phyloP scores from a whole-genome alignment of 306 rosid species.

The Comarum palustre region DNA sequence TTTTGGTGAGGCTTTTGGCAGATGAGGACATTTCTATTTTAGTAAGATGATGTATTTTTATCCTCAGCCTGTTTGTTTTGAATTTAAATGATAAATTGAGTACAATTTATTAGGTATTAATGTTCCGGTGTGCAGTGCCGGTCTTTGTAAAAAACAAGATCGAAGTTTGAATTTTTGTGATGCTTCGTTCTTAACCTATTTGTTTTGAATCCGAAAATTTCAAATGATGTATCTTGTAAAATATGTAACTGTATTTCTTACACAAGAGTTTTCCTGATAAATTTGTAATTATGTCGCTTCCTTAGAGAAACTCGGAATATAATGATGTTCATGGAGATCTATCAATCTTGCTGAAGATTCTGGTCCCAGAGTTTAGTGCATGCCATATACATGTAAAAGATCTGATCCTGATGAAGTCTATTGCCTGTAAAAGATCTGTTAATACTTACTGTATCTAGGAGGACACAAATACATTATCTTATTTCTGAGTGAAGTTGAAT shows the following conservation, averaged over 20 bases:
- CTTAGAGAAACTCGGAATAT: not conserved
- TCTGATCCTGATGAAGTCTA: not conserved
- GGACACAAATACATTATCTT: not conserved
- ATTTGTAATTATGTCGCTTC: not conserved
- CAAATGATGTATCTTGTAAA: not conserved
- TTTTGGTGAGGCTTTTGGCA: no score
- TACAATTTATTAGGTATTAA: no score
- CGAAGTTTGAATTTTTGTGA: not conserved
- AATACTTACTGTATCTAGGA: not conserved
- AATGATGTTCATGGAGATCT: not conserved
- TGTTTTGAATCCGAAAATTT: not conserved
- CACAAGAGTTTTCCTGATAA: not conserved
- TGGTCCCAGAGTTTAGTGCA: not conserved
- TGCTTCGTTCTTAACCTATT: not conserved
- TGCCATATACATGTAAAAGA: not conserved
- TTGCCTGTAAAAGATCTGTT: not conserved
- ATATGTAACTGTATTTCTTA: not conserved
- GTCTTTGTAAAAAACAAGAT: no score
- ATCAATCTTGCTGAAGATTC: not conserved
- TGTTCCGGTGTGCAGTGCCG: no score
- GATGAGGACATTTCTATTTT: no score
- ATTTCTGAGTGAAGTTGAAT: conserved; percentile 23
- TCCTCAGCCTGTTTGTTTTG: no score
- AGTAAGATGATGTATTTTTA: no score
- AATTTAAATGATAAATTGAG: no score